A percentile compares a stretch with the other conserved stretches of the same genome.
Conservation (phyloP, 352 stramenopile species). For the Nothophytophthora sp. region DNA sequence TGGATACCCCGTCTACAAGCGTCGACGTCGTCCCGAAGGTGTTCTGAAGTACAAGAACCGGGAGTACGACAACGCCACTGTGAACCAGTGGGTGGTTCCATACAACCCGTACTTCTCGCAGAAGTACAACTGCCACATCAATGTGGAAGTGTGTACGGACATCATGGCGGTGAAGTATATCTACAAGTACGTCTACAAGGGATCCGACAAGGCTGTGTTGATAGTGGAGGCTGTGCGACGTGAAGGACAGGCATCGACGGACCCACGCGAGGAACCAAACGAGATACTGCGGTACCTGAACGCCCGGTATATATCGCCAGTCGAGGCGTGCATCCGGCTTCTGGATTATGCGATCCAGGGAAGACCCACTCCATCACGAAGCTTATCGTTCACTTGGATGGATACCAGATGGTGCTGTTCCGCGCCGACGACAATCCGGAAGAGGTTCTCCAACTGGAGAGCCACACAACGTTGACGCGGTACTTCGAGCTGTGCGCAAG, state of each 20-base stretch:
- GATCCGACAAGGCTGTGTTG: slow-evolving; percentile 25
- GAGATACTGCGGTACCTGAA: slow-evolving; percentile 26
- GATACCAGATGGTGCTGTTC: background rate
- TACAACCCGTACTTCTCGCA: slow-evolving; percentile 58
- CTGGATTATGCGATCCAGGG: slow-evolving; percentile 25
- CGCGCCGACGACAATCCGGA: background rate
- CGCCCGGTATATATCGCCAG: slow-evolving; percentile 23
- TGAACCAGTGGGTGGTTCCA: slow-evolving; percentile 49
- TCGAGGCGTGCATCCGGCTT: slow-evolving; percentile 25
- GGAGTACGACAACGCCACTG: slow-evolving; percentile 4
- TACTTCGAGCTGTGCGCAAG: slow-evolving; percentile 5
- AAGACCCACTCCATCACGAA: slow-evolving; percentile 20
- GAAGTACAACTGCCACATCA: slow-evolving; percentile 60
- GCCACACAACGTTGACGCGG: background rate
- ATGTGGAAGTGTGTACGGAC: slow-evolving; percentile 45
- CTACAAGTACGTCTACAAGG: slow-evolving; percentile 66
- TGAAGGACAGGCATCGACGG: background rate
- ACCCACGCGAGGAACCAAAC: slow-evolving; percentile 1
- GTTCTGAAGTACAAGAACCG: background rate
- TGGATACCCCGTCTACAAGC: slow-evolving; percentile 18
- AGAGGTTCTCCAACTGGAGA: background rate
- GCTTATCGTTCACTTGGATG: slow-evolving; percentile 1
- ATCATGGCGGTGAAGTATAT: slow-evolving; percentile 54
- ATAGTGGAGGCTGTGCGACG: background rate
- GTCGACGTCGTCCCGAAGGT: background rate